Percentiles rank a stretch among this genome's conserved stretches.
These are phyloP conservation scores for Sporothrix euskadiensis DNA, from an alignment of 2,329 filamentous ascomycete genomes.

Conservation along the genomic window DNA sequence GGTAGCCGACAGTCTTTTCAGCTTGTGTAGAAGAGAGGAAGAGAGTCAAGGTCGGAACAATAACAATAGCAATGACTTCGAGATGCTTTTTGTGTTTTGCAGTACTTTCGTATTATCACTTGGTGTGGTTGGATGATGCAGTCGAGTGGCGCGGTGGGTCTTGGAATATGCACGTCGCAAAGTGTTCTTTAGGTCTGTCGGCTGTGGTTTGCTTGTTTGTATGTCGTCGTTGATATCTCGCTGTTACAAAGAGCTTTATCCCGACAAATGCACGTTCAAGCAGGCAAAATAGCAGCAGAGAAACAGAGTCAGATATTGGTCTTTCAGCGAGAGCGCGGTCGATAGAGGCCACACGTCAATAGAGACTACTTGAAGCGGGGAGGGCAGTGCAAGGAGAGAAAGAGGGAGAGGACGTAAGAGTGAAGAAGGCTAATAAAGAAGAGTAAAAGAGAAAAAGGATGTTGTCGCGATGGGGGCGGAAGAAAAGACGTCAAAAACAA, in stretches of 20 bases:
- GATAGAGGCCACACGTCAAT: conserved; percentile 20
- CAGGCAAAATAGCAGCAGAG: conserved; percentile 16
- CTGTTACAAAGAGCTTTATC: conserved; percentile 13
- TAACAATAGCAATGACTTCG: conserved; percentile 10
- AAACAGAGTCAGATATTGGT: conserved; percentile 15
- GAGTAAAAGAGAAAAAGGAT: not conserved
- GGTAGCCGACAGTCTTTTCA: not conserved
- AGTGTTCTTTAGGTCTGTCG: not conserved
- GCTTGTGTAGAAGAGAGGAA: not conserved
- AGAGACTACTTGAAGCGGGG: conserved; percentile 18
- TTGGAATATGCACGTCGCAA: conserved; percentile 2
- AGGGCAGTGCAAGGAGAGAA: not conserved
- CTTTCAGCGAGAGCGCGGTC: not conserved
- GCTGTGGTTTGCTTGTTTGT: not conserved
- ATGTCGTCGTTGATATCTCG: not conserved
- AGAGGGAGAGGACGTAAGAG: not conserved
- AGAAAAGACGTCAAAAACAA: not conserved
- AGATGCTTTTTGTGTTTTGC: not conserved
- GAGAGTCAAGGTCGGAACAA: not conserved
- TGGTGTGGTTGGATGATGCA: conserved; percentile 9
- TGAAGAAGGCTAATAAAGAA: not conserved
- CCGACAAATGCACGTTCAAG: conserved; percentile 18
- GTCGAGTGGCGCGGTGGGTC: conserved; percentile 9
- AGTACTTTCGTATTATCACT: not conserved
- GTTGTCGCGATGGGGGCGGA: not conserved